Evolutionary conservation across 2,329 filamentous ascomycete species (phyloP), one percentile per base, ranked within the genome.

Genomic region (Trichoderma brevicompactum): DNA sequence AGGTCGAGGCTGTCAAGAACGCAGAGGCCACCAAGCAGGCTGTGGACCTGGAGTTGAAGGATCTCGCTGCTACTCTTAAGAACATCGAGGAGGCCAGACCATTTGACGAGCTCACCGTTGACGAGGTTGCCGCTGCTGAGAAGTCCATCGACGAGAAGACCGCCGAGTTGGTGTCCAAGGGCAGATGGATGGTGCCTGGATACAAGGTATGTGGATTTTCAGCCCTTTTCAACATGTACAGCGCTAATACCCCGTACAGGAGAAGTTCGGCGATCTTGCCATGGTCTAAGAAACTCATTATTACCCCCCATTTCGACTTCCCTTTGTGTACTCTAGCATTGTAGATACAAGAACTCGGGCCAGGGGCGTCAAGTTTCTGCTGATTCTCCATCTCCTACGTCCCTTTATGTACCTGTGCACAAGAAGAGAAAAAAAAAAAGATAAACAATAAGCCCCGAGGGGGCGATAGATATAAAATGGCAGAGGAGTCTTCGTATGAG

Each of bases 81-180:
- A 98, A 99, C 83, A 99, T 99, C 74, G 92, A 98, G 88, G 89
- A 90, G 72, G 94, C 95, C 69, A 87, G 95, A 80, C 92, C 94
- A 69, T 98, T 98, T 78, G 94, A 97, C 76, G 92, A 99, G 74
- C 88, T 98, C 79, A 98, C 95, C 79, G 94, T 98, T 79, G 95
- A 98, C 80, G 95, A 99, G 77, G 91, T 99, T 80, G 92, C 92
- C 69, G 88, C 92, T 73, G 95, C 94, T 74, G 92, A 94, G 80
- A 94, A 95, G 74, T 94, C 96, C 72, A 97, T 99, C 80, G 94
- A 98, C 83, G 89, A 97, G 88, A 96, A 96, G 87, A 97, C 94
- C 74, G 83, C 89, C 75, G 89, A 95, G 83, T 88, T 99, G 79
- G 94, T 99, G 71, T 92, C 92, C 81, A 97, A 96, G 90, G 94